Base-by-base conservation (phyloP, 1,284 basidiomycete genomes). In the Pterula multifida region DNA sequence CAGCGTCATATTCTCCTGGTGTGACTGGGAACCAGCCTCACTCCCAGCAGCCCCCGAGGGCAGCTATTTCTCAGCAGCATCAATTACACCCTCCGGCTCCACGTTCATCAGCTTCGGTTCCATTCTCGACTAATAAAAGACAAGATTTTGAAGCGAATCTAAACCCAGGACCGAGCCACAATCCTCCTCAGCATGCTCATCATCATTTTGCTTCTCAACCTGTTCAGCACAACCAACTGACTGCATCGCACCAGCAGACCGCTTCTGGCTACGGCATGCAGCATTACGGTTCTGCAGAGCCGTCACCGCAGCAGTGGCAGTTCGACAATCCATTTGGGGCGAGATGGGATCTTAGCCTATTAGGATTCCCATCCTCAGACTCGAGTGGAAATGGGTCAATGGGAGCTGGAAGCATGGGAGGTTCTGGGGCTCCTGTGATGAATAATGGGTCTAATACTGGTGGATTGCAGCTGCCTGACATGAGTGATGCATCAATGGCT, bases 401-500 rank as follows among this genome's bases (percentile, higher is more conserved):
- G 32, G n/a, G 9, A 35, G 32, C 32, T 35, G 11, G 11, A 35
- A 35, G n/a, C n/a, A 32, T 32, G 28, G 28, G 28, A 6, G 28
- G 6, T 32, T 6, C 6, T 42, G 39, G 39, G 4, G 39, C 17
- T 42, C 9, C 6, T 15, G 6, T 6, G 6, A 32, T 15, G 39
- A 17, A 17, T 9, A 19, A 19, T 42, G 13, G n/a, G 19, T n/a
- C 39, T 11, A 17, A 6, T 19, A 19, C 13, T 42, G 39, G 39
- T 11, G 39, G n/a, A 17, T 11, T 42, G 39, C 39, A 42, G 39
- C 52, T 50, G 6, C 28, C 54, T 21, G 52, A 52, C 2, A 52
- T 56, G 13, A 54, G 53, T 21, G 55, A 56, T n/a, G 36, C 52
- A 36, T 52, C 55, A 36, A 56, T 56, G 55, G 55, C 52, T 3